phyloP scores from a whole-genome alignment of 306 rosid species.

The Cucurbita moschata region DNA sequence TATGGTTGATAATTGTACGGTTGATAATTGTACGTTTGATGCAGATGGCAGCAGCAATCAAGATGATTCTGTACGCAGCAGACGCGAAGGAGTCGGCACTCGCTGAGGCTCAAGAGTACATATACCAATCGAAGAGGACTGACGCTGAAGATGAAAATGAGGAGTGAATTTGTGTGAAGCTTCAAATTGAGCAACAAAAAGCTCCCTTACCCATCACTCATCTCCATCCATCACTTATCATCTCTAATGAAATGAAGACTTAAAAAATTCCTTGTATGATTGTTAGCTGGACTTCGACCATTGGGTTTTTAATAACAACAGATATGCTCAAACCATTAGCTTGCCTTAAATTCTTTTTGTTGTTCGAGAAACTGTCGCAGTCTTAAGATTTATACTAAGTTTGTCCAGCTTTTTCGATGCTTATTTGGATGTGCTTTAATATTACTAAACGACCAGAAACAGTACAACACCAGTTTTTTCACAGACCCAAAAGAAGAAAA shows the following conservation, averaged over 20 bases:
- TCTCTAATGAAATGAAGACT: neutral
- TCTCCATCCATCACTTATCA: neutral
- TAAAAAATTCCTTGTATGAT: neutral
- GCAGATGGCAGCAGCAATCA: slow-evolving; percentile 76
- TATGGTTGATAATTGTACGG: neutral
- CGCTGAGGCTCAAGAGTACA: slow-evolving; percentile 72
- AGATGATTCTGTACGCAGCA: slow-evolving; percentile 81
- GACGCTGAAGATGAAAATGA: slow-evolving; percentile 24
- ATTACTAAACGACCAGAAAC: neutral
- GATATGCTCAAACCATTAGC: neutral
- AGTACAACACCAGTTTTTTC: neutral
- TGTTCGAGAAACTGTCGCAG: neutral
- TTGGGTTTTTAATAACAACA: neutral
- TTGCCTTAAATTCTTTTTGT: neutral
- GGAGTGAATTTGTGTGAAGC: slow-evolving; percentile 12
- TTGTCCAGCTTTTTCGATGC: neutral
- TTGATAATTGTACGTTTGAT: slow-evolving; percentile 1
- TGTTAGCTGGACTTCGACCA: neutral
- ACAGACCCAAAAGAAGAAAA: neutral
- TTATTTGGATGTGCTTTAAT: neutral
- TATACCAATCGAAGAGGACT: slow-evolving; percentile 13
- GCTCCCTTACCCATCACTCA: neutral
- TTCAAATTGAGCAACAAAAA: neutral
- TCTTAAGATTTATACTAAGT: neutral
- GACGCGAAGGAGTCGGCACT: slow-evolving; percentile 83